phyloP scores from a whole-genome alignment of 176 grass and related monocot species.

The Pontederia paniculata region DNA sequence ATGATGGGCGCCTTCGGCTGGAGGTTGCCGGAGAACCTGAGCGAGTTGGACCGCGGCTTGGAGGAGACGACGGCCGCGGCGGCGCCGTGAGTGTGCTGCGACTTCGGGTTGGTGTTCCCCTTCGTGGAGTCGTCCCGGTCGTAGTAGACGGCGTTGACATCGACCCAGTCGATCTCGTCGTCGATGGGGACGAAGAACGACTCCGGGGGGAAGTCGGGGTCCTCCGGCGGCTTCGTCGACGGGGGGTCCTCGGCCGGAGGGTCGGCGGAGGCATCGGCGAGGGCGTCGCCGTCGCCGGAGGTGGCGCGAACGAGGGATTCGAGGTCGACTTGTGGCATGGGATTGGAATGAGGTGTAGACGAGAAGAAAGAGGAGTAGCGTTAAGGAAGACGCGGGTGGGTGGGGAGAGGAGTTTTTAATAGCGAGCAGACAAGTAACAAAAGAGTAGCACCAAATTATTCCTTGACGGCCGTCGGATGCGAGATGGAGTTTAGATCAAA shows the following conservation, averaged over 20 bases:
- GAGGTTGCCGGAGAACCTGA: conserved; percentile 54
- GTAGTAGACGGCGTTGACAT: conserved; percentile 37
- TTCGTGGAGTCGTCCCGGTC: conserved; percentile 74
- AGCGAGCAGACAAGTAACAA: too few relatives aligned
- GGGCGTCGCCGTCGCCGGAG: not conserved
- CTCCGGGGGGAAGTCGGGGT: conserved; percentile 26
- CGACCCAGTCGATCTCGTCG: conserved; percentile 49
- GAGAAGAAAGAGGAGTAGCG: too few relatives aligned
- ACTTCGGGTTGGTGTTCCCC: conserved; percentile 93
- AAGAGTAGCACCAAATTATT: too few relatives aligned
- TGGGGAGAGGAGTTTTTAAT: too few relatives aligned
- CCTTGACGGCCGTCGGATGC: too few relatives aligned
- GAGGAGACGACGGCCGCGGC: not conserved
- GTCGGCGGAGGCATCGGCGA: not conserved
- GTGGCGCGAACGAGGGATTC: not conserved
- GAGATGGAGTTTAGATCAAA: too few relatives aligned
- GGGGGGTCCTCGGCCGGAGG: not conserved
- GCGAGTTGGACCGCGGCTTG: conserved; percentile 26
- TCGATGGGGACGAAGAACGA: conserved; percentile 21
- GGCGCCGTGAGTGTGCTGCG: conserved; percentile 26
- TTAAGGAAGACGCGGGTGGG: too few relatives aligned
- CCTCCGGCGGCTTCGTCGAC: not conserved
- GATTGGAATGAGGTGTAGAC: too few relatives aligned
- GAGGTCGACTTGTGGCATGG: conserved; percentile 3
- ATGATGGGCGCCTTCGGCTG: conserved; percentile 40